phyloP scores from a whole-genome alignment of 768 basidiomycete species.

The Crucibulum laeve region DNA sequence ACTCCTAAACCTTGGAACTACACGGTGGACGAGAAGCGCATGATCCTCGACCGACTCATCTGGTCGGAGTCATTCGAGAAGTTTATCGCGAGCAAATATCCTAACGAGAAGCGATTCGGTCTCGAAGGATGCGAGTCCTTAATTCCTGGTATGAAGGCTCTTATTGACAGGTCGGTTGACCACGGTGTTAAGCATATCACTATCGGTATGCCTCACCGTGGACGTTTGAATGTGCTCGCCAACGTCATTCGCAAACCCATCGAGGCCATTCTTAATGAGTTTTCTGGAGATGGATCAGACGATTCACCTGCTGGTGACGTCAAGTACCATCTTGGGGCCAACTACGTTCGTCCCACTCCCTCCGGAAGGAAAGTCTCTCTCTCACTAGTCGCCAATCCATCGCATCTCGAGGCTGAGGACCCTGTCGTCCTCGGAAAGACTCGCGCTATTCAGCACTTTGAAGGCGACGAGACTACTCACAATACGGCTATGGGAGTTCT shows the following conservation, averaged over 20 bases:
- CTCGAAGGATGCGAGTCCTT: conserved; percentile 97
- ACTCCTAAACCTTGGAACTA: conserved; percentile 97
- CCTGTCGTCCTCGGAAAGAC: conserved; percentile 99
- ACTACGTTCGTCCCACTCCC: conserved; percentile 97
- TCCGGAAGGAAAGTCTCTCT: conserved; percentile 97
- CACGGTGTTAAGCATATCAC: conserved; percentile 94
- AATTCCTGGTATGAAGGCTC: conserved; percentile 98
- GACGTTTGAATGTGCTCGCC: conserved; percentile 94
- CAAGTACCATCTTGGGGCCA: conserved; percentile 98
- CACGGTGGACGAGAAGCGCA: conserved; percentile 95
- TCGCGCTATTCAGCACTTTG: conserved; percentile 93
- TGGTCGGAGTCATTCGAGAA: conserved; percentile 99
- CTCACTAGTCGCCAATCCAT: conserved; percentile 97
- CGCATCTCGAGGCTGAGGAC: conserved; percentile 95
- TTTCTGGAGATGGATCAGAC: conserved; percentile 70
- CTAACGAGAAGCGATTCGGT: conserved; percentile 99
- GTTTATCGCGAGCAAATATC: conserved; percentile 97
- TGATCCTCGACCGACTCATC: conserved; percentile 98
- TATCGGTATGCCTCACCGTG: conserved; percentile 99
- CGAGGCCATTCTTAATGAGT: conserved; percentile 97
- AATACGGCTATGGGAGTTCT: conserved; percentile 91
- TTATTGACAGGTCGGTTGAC: conserved; percentile 98
- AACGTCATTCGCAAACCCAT: conserved; percentile 99
- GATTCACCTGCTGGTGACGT: conserved; percentile 93
- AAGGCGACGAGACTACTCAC: conserved; percentile 77